A percentile compares a stretch with the other conserved stretches of the same genome.
Evolutionary conservation across 805 yeast genomes (phyloP).

Genomic region (Nakazawaea populi): DNA sequence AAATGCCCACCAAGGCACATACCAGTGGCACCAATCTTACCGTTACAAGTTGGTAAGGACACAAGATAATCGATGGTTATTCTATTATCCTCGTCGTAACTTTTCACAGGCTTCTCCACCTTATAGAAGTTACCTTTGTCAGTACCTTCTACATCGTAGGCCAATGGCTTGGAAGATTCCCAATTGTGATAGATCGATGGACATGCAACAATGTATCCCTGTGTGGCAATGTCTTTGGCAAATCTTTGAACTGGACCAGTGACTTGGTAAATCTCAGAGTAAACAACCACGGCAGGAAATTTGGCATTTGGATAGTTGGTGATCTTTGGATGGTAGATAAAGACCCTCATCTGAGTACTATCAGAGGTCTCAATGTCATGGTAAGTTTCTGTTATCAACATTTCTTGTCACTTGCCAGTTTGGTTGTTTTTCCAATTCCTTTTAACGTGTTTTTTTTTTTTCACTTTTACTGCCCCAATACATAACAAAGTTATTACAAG

Average conservation of each 20-base stretch:
- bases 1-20: slow-evolving; percentile 86
- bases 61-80: slow-evolving; percentile 58
- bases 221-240: slow-evolving; percentile 73
- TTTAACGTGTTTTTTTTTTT: not conserved
- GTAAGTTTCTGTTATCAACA: slow-evolving; percentile 64
- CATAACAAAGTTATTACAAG: not conserved
- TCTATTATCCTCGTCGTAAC: slow-evolving; percentile 71
- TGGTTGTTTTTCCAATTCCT: no score
- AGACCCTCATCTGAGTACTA: slow-evolving; percentile 63
- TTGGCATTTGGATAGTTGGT: slow-evolving; percentile 72
- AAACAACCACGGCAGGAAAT: slow-evolving; percentile 77
- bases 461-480: not conserved
- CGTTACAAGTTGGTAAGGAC: slow-evolving; percentile 57
- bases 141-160: slow-evolving; percentile 69
- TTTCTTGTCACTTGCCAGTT: slow-evolving; percentile 18
- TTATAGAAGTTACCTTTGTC: slow-evolving; percentile 68
- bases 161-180: slow-evolving; percentile 53
- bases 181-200: slow-evolving; percentile 79
- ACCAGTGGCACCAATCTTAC: slow-evolving; percentile 75
- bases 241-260: slow-evolving; percentile 79
- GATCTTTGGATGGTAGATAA: slow-evolving; percentile 60
- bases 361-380: slow-evolving; percentile 61
- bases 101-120: slow-evolving; percentile 56
- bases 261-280: slow-evolving; percentile 76
- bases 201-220: slow-evolving; percentile 74